Base-by-base conservation (phyloP, 192 early-diverging fungal genomes). In the Tieghemiomyces parasiticus region DNA sequence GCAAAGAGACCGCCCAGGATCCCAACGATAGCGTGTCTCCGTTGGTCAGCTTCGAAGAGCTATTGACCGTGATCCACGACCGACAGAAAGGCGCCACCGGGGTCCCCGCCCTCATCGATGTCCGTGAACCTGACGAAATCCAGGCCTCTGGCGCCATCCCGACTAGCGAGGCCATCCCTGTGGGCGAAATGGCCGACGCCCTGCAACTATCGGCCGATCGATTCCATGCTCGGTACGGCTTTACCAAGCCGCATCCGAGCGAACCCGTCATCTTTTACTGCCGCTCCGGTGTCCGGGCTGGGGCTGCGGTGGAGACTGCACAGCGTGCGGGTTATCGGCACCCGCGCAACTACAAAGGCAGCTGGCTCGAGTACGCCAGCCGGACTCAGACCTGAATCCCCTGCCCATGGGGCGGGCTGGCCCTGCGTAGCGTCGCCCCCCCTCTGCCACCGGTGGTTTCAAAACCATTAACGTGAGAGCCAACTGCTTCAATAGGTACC, bases 321-420 rank as follows among this genome's bases (percentile, higher is more conserved):
- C n/a, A 56, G 35, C 54, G 31, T 2, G 1, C 33, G 54, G 54
- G 54, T 2, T 56, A 33, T 16, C 1, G 13, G 29, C 20, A 25
- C 16, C 30, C 54, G 16, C n/a, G 29, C 16, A 56, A 56, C 24
- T 56, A 56, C 31, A 20, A 29, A 26, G 54, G 54, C 24, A 56
- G 54, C 35, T 56, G 54, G 54, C 35, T 56, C 16, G 54, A 56
- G 31, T 56, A 56, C 24, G 12, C 54, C 32, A 35, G 54, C 33
- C n/a, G 29, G 33, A 32, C 31, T 19, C 49, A 42, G 38, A 10
- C 8, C 38, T 74, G 52, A 63, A n/a, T n/a, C n/a, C n/a, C n/a
- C n/a, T n/a, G n/a, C n/a, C n/a, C n/a, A n/a, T n/a, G n/a, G n/a
- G n/a, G n/a, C n/a, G n/a, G n/a, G n/a, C n/a, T n/a, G n/a, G n/a